Conservation (phyloP, 305 asterid species). For the Fraxinus velutina region DNA sequence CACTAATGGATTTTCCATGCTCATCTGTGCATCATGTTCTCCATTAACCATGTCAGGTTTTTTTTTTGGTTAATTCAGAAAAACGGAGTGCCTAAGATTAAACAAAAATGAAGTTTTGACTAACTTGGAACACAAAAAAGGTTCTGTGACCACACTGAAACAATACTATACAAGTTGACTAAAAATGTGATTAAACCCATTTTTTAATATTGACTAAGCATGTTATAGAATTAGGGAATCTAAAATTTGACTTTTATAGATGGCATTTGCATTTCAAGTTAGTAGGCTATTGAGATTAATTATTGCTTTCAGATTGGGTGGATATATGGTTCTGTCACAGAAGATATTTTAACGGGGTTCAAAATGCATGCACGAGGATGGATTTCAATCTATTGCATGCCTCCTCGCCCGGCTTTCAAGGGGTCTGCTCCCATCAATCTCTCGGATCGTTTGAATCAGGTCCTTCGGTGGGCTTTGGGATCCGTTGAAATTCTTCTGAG, state of each 20-base stretch:
- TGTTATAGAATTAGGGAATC: background rate
- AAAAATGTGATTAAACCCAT: background rate
- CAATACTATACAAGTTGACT: background rate
- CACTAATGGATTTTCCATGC: background rate
- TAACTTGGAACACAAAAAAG: background rate
- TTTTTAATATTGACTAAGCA: background rate
- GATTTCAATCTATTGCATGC: conserved; percentile 66
- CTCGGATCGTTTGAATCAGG: conserved; percentile 71
- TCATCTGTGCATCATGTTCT: background rate
- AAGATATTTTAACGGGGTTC: conserved; percentile 68
- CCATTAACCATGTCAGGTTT: background rate
- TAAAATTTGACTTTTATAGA: background rate
- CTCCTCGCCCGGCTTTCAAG: conserved; percentile 64
- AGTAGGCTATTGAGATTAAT: background rate
- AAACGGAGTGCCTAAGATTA: background rate
- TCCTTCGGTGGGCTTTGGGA: conserved; percentile 72
- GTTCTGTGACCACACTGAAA: background rate
- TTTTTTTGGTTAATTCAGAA: background rate
- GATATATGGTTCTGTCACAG: conserved; percentile 70
- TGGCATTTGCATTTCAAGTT: background rate
- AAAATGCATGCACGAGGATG: conserved; percentile 77
- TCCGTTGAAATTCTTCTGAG: conserved; percentile 64
- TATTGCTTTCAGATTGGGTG: conserved; percentile 52
- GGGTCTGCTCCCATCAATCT: conserved; percentile 72
- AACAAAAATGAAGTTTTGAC: background rate